phyloP scores from a whole-genome alignment of 495 filamentous ascomycete species.

The Apiosordaria backusii region DNA sequence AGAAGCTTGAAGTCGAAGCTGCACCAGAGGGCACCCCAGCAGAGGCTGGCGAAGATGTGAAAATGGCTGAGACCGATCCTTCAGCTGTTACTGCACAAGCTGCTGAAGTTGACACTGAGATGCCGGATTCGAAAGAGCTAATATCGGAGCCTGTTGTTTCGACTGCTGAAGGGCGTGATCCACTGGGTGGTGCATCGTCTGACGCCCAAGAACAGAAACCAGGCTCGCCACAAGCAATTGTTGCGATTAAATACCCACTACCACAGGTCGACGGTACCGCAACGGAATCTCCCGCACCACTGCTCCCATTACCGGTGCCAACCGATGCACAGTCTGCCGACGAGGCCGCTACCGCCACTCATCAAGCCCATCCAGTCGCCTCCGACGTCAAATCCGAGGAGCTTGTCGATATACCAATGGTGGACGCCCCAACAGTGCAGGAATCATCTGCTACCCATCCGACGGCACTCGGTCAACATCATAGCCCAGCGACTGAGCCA shows the following conservation, averaged over 20 bases:
- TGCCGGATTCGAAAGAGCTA: conserved; percentile 33
- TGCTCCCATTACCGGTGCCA: background rate
- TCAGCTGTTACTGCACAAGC: background rate
- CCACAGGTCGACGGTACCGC: background rate
- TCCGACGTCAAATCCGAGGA: conserved; percentile 34
- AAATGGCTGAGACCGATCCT: conserved; percentile 31
- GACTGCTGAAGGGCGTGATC: background rate
- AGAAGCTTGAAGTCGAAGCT: conserved; percentile 38
- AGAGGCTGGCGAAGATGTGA: conserved; percentile 23
- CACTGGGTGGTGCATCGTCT: background rate
- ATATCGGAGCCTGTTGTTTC: background rate
- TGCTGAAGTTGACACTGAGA: conserved; percentile 28
- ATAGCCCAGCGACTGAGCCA: conserved; percentile 36
- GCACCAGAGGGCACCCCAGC: conserved; percentile 7
- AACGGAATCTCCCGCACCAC: background rate
- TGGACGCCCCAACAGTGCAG: conserved; percentile 37
- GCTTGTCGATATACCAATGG: conserved; percentile 47
- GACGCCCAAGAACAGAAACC: background rate
- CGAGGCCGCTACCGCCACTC: background rate
- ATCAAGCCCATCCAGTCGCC: background rate
- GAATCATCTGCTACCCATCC: conserved; percentile 21
- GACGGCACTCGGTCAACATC: conserved; percentile 20
- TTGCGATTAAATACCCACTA: background rate
- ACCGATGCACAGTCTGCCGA: background rate
- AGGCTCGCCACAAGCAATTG: background rate